A percentile compares a stretch with the other conserved stretches of the same genome.
These are phyloP conservation scores for Aspergillus transmontanensis DNA, from an alignment of 2,329 filamentous ascomycete species.

Conservation along the genomic window DNA sequence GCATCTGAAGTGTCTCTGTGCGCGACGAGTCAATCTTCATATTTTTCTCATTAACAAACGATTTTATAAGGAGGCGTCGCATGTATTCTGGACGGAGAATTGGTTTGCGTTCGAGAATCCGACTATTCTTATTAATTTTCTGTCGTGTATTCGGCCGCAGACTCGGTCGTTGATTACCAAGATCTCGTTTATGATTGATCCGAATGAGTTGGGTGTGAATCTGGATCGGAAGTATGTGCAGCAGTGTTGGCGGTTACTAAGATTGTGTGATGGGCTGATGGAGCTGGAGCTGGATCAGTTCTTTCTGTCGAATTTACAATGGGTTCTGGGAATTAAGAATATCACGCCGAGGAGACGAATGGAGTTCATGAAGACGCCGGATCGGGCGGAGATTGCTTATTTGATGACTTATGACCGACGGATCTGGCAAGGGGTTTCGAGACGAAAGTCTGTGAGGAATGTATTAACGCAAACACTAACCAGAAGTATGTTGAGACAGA, in stretches of 20 bases:
- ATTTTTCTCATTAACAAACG: neutral
- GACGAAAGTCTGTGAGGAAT: neutral
- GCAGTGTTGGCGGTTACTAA: neutral
- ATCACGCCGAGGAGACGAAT: neutral
- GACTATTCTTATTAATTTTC: slow-evolving; percentile 11
- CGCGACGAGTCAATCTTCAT: neutral
- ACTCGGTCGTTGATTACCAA: slow-evolving; percentile 19
- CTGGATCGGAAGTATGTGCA: neutral
- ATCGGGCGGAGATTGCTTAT: neutral
- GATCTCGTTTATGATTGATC: slow-evolving; percentile 13
- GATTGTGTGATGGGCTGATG: neutral
- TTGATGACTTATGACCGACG: neutral
- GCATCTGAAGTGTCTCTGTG: neutral
- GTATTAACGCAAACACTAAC: neutral
- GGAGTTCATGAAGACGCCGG: neutral
- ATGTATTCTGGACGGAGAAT: slow-evolving; percentile 19
- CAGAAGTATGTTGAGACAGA: neutral
- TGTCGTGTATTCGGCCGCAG: slow-evolving; percentile 17
- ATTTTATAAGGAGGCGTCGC: slow-evolving; percentile 14
- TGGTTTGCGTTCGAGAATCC: slow-evolving; percentile 19
- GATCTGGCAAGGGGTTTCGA: neutral
- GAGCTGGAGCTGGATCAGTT: neutral
- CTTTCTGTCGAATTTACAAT: neutral
- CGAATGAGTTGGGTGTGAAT: neutral
- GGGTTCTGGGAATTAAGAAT: neutral